Evolutionary conservation across 495 filamentous ascomycete species (phyloP), one percentile per base, ranked within the genome.

Genomic region (Aspergillus hancockii): DNA sequence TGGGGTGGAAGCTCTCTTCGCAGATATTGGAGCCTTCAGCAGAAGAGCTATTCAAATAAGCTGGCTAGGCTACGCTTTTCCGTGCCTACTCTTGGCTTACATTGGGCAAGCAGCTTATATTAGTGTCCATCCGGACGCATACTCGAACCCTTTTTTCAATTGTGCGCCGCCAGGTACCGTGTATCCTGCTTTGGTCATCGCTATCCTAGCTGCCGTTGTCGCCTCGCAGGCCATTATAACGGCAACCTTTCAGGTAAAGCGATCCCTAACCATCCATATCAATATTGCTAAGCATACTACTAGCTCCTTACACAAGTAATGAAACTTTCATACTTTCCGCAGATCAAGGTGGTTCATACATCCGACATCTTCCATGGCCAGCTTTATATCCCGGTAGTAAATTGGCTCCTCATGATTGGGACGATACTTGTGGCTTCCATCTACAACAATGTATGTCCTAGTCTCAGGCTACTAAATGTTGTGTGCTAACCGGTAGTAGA

Each of bases 201-300:
- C 88, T 1, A 79, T 91, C 34, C 70, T 90, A 5, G 88, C 88
- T 5, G 86, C 86, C 22, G 81, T 91, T 54, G 88, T 91, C 18
- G 88, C 88, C n/a, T 87, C 83, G 16, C 88, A 91, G 54, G 89
- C 88, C 32, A 87, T 90, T 74, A 90, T 91, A 47, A 91, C 88
- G 8, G 83, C 81, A n/a, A 83, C 84, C 4, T 90, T 91, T 56
- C 78, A 78, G 61, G 72, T 75, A 68, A 52, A 52, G 23, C 41
- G 16, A 6, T 36, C 16, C 22, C 13, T 5, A 47, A 23, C 0
- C 22, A 46, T 13, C 0, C 18, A 22, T n/a, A 10, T 4, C 22
- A 18, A 41, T 38, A 32, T 60, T 57, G 13, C 41, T 46, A 40
- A 21, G 46, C 14, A 47, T 23, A 13, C 43, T 47, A 6, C 5